These are phyloP conservation scores for Termitomyces sp. DNA, from an alignment of 768 basidiomycete genomes.

Conservation along the genomic window DNA sequence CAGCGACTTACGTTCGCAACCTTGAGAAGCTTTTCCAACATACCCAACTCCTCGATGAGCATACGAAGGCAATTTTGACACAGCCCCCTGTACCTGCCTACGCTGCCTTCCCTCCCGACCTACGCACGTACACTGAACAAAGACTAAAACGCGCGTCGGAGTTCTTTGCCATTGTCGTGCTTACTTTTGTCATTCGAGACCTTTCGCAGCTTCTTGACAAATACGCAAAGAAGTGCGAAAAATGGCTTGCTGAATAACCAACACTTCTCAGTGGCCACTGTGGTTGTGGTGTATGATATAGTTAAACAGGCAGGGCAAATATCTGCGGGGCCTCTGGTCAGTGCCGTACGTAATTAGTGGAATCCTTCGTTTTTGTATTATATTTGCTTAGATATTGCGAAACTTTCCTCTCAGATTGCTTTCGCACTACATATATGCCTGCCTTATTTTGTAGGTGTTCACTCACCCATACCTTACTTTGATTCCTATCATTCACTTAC, in stretches of 20 bases:
- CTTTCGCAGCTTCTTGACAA: constrained; percentile 85
- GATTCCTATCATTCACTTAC: constrained; percentile 7
- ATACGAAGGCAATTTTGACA: constrained; percentile 66
- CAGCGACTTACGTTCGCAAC: constrained; percentile 75
- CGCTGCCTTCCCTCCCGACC: constrained; percentile 58
- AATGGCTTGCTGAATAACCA: constrained; percentile 80
- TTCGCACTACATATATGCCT: constrained; percentile 10
- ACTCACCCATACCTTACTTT: constrained; percentile 8
- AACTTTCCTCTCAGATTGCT: neutral
- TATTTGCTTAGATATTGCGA: constrained; percentile 11
- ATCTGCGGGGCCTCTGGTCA: constrained; percentile 3
- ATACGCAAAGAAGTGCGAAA: constrained; percentile 91
- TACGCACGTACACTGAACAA: constrained; percentile 60
- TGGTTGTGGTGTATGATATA: neutral
- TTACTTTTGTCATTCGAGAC: constrained; percentile 87
- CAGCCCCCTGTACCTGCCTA: constrained; percentile 71
- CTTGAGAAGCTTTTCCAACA: constrained; percentile 69
- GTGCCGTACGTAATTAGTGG: constrained; percentile 3
- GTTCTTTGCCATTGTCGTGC: constrained; percentile 85
- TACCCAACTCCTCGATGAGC: constrained; percentile 82
- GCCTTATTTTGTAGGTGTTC: constrained; percentile 8
- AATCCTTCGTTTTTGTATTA: constrained; percentile 14
- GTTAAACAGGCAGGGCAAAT: constrained; percentile 2
- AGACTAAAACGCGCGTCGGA: constrained; percentile 82
- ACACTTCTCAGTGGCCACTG: neutral